Evolutionary conservation across 176 grass and related monocot genomes (phyloP), one percentile per base, ranked within the genome.

Genomic region (Paspalum notatum): DNA sequence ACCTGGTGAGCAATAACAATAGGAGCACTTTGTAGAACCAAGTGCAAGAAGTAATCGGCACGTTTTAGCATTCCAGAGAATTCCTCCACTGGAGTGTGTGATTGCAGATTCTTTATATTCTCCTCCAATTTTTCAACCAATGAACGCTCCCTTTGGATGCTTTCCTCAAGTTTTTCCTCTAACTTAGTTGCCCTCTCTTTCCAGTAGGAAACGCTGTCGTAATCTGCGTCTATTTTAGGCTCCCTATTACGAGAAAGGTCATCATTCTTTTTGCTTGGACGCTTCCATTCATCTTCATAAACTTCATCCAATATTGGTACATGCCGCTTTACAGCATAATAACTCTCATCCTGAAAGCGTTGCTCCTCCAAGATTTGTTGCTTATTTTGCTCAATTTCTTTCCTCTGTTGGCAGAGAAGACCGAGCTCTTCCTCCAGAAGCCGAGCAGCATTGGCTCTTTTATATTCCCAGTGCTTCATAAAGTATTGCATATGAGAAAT

Each of bases 1-100:
- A 97, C 94, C 91, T 97, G 94, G 85, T 97, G 94, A 51, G 91
- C 94, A 84, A 97, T 92, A 83, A 97, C 94, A 49, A 97, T 80
- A 73, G 94, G 94, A 63, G 94, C 89, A 77, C 81, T 97, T 84
- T 94, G 91, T 64, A 97, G 89, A 89, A 97, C 87, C 71, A 97
- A 92, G 64, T 97, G 94, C 83, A 97, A 90, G 83, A 97, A 97
- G 89, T 94, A 94, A 83, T 97, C 94, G 22, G 94, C 94, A 44
- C 91, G 86, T 76, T 92, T 82, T 68, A 97, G 84, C 51, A 92
- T 94, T 59, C 57, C 79, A 80, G 89, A 90, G 72, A 97, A 92
- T 74, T 97, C 94, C 69, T 97, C 91, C 20, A 64, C 83, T n/a
- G 94, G 91, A 73, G 79, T 86, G 20, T 97, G 83, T 58, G 85